phyloP scores from a whole-genome alignment of 2,329 filamentous ascomycete genomes.

The Nigrograna mackinnonii region DNA sequence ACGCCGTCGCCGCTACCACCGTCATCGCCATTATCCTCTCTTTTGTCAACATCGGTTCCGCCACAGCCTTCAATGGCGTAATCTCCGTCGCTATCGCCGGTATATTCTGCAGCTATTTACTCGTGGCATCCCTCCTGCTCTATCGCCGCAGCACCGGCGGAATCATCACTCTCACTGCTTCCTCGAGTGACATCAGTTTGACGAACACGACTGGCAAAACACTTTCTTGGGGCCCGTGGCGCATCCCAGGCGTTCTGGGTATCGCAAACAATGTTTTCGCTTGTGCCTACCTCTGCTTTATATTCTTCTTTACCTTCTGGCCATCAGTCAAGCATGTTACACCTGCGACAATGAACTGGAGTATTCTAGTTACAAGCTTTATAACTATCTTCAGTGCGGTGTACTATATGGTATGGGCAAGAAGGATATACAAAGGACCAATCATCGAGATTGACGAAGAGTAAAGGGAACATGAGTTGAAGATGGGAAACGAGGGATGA shows the following conservation, averaged over 20 bases:
- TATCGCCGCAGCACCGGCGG: constrained; percentile 2
- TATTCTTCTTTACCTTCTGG: neutral
- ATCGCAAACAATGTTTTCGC: neutral
- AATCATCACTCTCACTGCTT: neutral
- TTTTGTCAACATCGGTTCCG: constrained; percentile 50
- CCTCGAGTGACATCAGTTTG: neutral
- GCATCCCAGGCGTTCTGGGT: neutral
- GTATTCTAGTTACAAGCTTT: neutral
- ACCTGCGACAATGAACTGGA: neutral
- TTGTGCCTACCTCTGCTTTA: neutral
- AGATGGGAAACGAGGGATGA: too few relatives aligned
- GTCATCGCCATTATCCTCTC: constrained; percentile 42
- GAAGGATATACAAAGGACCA: too few relatives aligned
- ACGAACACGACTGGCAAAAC: neutral
- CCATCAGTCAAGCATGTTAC: neutral
- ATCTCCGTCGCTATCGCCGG: constrained; percentile 2
- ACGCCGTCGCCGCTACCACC: constrained; percentile 45
- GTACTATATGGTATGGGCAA: neutral
- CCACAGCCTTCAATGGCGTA: constrained; percentile 3
- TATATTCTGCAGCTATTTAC: constrained; percentile 2
- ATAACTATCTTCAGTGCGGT: neutral
- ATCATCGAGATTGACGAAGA: too few relatives aligned
- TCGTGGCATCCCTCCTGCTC: constrained; percentile 1
- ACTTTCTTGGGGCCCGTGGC: neutral
- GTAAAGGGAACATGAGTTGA: too few relatives aligned